Percentiles rank a stretch among this genome's conserved stretches.
Evolutionary conservation across 2,329 filamentous ascomycete genomes (phyloP).

Genomic region (Eutypella sp.): DNA sequence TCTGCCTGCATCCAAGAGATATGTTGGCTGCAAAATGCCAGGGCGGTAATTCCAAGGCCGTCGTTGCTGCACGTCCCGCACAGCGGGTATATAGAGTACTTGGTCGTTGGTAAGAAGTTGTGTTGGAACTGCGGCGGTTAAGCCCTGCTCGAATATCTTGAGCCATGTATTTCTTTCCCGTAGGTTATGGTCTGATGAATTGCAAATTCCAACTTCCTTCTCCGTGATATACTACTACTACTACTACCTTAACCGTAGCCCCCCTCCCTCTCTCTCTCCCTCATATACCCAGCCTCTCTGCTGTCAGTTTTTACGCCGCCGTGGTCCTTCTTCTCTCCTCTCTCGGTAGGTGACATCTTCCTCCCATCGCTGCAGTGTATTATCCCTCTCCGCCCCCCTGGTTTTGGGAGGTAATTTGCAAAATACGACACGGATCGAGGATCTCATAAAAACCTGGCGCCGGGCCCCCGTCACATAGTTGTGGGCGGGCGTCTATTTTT

Average conservation of each 20-base stretch:
- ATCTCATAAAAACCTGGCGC: slow-evolving; percentile 23
- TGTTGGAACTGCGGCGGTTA: slow-evolving; percentile 3
- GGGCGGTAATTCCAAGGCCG: slow-evolving; percentile 19
- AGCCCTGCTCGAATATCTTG: slow-evolving; percentile 6
- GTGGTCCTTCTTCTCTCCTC: slow-evolving; percentile 3
- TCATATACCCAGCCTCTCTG: slow-evolving; percentile 19
- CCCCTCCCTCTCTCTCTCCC: slow-evolving; percentile 8
- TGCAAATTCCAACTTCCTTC: neutral
- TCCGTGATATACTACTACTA: neutral
- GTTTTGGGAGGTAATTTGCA: slow-evolving; percentile 4
- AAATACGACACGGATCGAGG: slow-evolving; percentile 13
- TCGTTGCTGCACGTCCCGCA: slow-evolving; percentile 5
- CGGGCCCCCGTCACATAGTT: slow-evolving; percentile 29
- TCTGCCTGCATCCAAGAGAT: slow-evolving; percentile 16
- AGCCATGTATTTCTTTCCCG: slow-evolving; percentile 7
- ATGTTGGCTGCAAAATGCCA: slow-evolving; percentile 20
- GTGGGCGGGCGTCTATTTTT: slow-evolving; percentile 46
- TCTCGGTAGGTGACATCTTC: slow-evolving; percentile 2
- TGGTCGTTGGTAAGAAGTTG: slow-evolving; percentile 9
- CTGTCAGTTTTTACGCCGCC: slow-evolving; percentile 3
- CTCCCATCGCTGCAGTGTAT: neutral
- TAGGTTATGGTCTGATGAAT: neutral
- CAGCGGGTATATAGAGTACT: slow-evolving; percentile 11
- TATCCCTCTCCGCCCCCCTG: neutral
- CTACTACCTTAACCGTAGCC: no score